These are phyloP conservation scores for Arachis stenosperma DNA, from an alignment of 306 rosid species.

Conservation along the genomic window DNA sequence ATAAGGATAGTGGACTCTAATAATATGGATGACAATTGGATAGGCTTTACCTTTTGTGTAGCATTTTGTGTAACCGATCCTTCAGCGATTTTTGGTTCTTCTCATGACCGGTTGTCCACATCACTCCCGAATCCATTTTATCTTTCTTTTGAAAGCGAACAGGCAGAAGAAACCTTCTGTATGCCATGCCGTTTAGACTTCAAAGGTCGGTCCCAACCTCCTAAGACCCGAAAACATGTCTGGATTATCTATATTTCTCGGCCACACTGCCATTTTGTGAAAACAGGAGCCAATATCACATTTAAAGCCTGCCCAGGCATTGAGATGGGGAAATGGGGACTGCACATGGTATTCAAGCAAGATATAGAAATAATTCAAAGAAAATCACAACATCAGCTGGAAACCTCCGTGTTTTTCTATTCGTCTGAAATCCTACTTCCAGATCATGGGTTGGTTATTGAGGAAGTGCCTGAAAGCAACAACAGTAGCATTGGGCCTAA, in stretches of 20 bases:
- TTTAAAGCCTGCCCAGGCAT: conserved; percentile 12
- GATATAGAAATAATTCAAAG: background rate
- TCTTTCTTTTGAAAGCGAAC: conserved; percentile 32
- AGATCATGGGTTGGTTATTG: background rate
- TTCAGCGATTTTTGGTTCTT: background rate
- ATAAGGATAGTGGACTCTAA: background rate
- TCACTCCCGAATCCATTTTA: background rate
- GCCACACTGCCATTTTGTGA: conserved; percentile 24
- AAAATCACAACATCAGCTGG: too few relatives aligned
- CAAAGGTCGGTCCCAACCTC: too few relatives aligned
- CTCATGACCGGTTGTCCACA: background rate
- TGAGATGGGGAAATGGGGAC: background rate
- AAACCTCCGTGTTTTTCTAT: too few relatives aligned
- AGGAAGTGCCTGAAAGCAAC: too few relatives aligned
- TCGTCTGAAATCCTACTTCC: conserved; percentile 19
- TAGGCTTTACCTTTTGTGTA: background rate
- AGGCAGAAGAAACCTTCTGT: background rate
- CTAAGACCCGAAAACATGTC: background rate
- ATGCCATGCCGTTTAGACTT: background rate
- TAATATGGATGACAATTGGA: background rate
- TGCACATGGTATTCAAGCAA: background rate
- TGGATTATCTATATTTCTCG: conserved; percentile 22
- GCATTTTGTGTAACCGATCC: background rate
- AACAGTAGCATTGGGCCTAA: background rate
- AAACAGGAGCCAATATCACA: background rate